Percentiles rank a stretch among this genome's conserved stretches.
phyloP scores from a whole-genome alignment of 1,284 basidiomycete genomes.

The Ceratobasidium sp. region DNA sequence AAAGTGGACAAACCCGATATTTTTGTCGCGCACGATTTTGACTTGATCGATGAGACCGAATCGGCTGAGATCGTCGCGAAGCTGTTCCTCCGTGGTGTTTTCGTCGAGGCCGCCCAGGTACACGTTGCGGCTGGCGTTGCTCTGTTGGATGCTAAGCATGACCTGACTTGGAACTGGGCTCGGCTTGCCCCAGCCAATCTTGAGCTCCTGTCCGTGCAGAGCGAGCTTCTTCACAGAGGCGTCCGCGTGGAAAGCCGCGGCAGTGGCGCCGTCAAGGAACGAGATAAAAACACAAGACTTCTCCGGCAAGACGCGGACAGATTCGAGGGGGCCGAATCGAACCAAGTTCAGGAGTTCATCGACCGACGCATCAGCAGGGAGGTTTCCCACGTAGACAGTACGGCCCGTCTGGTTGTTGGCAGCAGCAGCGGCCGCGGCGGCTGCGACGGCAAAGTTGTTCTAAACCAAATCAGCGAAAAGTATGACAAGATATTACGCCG shows the following conservation, averaged over 20 bases:
- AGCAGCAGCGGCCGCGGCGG: constrained; percentile 69
- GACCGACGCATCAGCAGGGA: constrained; percentile 94
- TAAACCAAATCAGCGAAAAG: constrained; percentile 16
- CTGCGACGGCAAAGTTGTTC: constrained; percentile 42
- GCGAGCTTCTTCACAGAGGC: constrained; percentile 91
- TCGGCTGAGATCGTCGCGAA: constrained; percentile 83
- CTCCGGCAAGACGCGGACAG: constrained; percentile 93
- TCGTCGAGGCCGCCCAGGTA: constrained; percentile 93
- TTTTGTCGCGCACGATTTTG: constrained; percentile 97
- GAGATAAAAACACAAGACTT: constrained; percentile 98
- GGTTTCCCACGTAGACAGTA: constrained; percentile 97
- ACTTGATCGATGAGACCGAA: constrained; percentile 98
- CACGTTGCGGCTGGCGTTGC: constrained; percentile 91
- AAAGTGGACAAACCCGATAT: constrained; percentile 97
- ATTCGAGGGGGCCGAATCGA: constrained; percentile 96
- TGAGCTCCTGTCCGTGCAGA: constrained; percentile 90
- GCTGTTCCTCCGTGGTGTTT: constrained; percentile 83
- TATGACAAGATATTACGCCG: neutral
- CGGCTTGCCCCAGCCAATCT: constrained; percentile 96
- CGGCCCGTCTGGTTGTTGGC: constrained; percentile 73
- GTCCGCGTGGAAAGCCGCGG: constrained; percentile 93
- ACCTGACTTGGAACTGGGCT: constrained; percentile 86
- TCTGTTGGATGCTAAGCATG: constrained; percentile 83
- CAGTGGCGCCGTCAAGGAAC: constrained; percentile 89
- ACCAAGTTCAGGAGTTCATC: constrained; percentile 98